Base-by-base conservation (phyloP, 805 yeast species). In the Pichia californica region DNA sequence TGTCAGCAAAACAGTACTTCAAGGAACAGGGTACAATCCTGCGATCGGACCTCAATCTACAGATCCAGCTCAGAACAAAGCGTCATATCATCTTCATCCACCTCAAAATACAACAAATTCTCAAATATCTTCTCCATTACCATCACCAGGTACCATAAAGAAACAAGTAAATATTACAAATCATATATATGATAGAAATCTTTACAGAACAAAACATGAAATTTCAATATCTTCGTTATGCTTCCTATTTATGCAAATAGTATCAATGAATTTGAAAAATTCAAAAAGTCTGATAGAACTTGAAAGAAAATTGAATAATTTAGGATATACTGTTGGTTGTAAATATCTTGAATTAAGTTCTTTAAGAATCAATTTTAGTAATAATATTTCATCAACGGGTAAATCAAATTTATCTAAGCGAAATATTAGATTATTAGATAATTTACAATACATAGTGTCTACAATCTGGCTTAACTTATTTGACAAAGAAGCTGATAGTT, bases 251-350 rank as follows among this genome's bases (percentile, higher is more conserved):
- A 67, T 80, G 57, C 89, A 83, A 51, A 73, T 82, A 32, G 80
- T 87, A 10, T 78, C 78, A 47, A 77, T 83, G 71, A 67, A 78
- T 27, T 82, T 81, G 45, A 66, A 68, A 38, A 70, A 75, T 40
- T 76, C 86, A 7, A 76, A 73, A 44, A 87, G 88, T 14, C 71
- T 87, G 25, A 79, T 76, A 45, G 89, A 86, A 52, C 57, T 80
- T 31, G 87, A 78, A 51, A 57, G 69, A 9, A 59, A 58, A 52
- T 69, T 87, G 39, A 86, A 83, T 58, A 76, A 79, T 10, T 63
- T 84, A 34, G 96, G 96, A 1, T 85, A 86, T 57, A 78, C 79
- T 31, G 75, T 88, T 31, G 96, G 96, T 2, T 74, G 77, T 44
- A 74, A 86, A 49, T 70, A 75, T 50, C 62, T 86, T 28, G 95